Percentiles rank a stretch among this genome's conserved stretches.
phyloP scores from a whole-genome alignment of 805 yeast species.

The Sporopachydermia quercuum region DNA sequence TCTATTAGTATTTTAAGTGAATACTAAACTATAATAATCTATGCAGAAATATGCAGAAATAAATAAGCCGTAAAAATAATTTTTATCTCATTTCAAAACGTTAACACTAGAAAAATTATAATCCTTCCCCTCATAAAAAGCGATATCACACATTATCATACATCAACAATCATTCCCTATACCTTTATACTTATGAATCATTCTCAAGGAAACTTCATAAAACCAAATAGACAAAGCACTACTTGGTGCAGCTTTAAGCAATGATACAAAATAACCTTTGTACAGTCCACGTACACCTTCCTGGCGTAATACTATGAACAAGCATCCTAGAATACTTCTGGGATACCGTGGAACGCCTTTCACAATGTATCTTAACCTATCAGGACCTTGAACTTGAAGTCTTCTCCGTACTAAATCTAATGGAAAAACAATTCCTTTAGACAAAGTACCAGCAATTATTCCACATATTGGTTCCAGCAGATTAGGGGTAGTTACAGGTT shows the following conservation, averaged over 20 bases:
- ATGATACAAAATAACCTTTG: conserved; percentile 56
- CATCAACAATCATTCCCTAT: no score
- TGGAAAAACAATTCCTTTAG: conserved; percentile 72
- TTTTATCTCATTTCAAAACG: no score
- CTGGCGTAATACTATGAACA: conserved; percentile 23
- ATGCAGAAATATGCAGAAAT: no score
- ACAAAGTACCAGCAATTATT: conserved; percentile 55
- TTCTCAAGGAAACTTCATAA: conserved; percentile 30
- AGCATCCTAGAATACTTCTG: conserved; percentile 17
- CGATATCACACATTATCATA: no score
- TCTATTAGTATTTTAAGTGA: no score
- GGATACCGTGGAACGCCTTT: conserved; percentile 7
- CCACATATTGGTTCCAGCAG: conserved; percentile 45
- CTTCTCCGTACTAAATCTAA: conserved; percentile 72
- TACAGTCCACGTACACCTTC: conserved; percentile 64
- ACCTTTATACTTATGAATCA: no score
- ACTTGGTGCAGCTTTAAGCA: conserved; percentile 71
- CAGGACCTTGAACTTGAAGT: conserved; percentile 43
- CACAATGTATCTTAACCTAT: conserved; percentile 8
- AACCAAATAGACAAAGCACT: conserved; percentile 48
- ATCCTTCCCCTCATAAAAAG: conserved; percentile 2
- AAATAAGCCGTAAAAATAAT: no score
- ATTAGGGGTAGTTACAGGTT: conserved; percentile 16
- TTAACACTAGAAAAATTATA: no score
- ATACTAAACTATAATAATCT: no score